Conservation (phyloP, 2,329 filamentous ascomycete genomes). For the Aspergillus arachidicola region DNA sequence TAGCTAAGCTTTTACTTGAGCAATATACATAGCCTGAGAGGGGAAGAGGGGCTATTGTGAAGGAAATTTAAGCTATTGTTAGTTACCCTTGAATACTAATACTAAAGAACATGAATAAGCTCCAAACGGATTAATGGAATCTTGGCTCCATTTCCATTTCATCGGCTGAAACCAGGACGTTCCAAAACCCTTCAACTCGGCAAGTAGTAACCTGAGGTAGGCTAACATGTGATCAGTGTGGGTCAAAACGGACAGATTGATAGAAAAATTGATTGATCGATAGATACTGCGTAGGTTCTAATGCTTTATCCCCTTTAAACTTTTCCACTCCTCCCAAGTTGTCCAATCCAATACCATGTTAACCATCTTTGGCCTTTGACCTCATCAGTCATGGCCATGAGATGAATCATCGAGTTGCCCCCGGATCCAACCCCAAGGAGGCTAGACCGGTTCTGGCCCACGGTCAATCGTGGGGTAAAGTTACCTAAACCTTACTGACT, state of each 20-base stretch:
- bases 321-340: no score
- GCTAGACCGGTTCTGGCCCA: constrained; percentile 23
- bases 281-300: not conserved
- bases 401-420: constrained; percentile 11
- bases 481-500: constrained; percentile 1
- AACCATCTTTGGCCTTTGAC: not conserved
- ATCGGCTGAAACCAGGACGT: no score
- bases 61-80: no score
- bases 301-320: not conserved
- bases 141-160: no score
- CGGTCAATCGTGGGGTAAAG: constrained; percentile 27
- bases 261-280: not conserved
- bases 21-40: no score
- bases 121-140: not conserved
- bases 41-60: no score
- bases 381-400: not conserved
- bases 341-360: no score
- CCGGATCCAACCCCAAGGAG: constrained; percentile 3
- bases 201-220: not conserved
- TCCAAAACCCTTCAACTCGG: no score
- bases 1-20: no score
- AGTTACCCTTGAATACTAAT: no score
- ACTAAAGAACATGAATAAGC: not conserved
- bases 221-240: not conserved
- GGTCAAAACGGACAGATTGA: not conserved